These are phyloP conservation scores for Trichoderma sp. DNA, from an alignment of 2,329 filamentous ascomycete species.

Conservation along the genomic window DNA sequence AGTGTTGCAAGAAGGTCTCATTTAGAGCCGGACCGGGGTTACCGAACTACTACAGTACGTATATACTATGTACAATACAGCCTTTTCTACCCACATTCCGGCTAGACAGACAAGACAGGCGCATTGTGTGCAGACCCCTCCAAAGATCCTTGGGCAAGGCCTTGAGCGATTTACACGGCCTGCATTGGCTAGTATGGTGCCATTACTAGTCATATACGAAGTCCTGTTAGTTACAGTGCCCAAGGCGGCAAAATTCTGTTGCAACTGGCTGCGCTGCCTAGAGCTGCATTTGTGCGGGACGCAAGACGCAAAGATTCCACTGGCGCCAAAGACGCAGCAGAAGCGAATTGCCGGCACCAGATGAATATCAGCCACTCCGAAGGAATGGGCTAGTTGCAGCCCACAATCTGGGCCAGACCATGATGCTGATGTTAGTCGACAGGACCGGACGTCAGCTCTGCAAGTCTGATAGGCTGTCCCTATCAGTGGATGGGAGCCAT, in stretches of 20 bases:
- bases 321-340: background rate
- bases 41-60: too few species aligned
- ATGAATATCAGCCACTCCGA: background rate
- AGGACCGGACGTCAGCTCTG: background rate
- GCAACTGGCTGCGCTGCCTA: background rate
- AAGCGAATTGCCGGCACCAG: background rate
- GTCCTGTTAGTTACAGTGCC: background rate
- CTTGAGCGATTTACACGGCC: constrained; percentile 16
- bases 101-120: background rate
- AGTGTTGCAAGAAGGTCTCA: background rate
- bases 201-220: constrained; percentile 7
- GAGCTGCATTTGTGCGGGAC: background rate
- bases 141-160: background rate
- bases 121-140: background rate
- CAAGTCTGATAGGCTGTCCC: background rate
- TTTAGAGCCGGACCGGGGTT: constrained; percentile 4
- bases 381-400: background rate
- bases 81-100: background rate
- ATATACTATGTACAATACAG: too few species aligned
- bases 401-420: background rate
- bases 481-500: background rate
- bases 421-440: background rate
- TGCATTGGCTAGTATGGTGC: background rate
- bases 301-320: background rate
- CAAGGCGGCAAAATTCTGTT: constrained; percentile 7